phyloP scores from a whole-genome alignment of 1,139 yeast species.

The Suhomyces chickasaworum region DNA sequence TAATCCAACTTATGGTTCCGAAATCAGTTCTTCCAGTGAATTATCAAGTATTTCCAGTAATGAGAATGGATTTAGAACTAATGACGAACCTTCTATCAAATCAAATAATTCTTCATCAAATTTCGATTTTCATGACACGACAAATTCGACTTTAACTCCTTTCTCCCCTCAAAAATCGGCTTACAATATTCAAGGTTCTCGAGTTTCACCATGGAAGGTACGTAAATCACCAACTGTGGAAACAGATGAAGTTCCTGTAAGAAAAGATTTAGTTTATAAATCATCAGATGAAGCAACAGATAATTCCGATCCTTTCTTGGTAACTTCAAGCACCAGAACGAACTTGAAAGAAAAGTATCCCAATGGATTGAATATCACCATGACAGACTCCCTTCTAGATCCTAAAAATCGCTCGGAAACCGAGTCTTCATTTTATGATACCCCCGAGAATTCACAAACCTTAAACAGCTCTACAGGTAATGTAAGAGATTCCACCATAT shows the following conservation, averaged over 20 bases:
- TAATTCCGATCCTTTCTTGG: conserved; percentile 20
- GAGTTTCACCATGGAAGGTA: conserved; percentile 26
- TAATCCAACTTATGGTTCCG: conserved; percentile 1
- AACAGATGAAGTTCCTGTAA: conserved; percentile 31
- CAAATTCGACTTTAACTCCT: conserved; percentile 5
- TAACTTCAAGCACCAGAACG: conserved; percentile 10
- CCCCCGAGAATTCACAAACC: not conserved
- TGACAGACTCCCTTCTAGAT: conserved; percentile 22
- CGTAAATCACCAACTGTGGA: conserved; percentile 10
- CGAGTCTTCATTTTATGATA: conserved; percentile 5
- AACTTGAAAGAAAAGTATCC: conserved; percentile 13
- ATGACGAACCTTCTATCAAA: conserved; percentile 1
- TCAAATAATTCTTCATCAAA: conserved; percentile 8
- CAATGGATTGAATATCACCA: conserved; percentile 23
- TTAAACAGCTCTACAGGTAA: conserved; percentile 1
- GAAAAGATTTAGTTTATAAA: conserved; percentile 34
- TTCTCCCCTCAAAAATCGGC: conserved; percentile 7
- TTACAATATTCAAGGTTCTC: conserved; percentile 22
- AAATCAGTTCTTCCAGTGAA: conserved; percentile 28
- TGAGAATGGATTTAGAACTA: conserved; percentile 9
- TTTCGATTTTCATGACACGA: conserved; percentile 14
- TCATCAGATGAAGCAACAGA: conserved; percentile 15
- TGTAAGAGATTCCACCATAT: conserved; percentile 12
- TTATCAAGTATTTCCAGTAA: conserved; percentile 27
- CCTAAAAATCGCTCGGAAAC: conserved; percentile 19